Evolutionary conservation across 2,329 filamentous ascomycete genomes (phyloP), one percentile per base, ranked within the genome.

Genomic region (Diaporthe amygdali): DNA sequence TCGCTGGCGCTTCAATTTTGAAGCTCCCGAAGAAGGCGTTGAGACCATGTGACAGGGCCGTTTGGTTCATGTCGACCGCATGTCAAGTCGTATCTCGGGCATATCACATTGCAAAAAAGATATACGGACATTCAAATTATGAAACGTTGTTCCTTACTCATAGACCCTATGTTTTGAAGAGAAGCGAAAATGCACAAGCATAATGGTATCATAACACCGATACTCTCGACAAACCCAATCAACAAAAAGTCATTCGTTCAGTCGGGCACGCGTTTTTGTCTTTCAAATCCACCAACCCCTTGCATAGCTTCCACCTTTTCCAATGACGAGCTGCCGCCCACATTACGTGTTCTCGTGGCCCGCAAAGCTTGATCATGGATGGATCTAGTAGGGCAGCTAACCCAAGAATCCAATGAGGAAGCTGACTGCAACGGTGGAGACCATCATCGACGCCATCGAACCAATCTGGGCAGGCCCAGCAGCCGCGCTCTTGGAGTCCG

Each of bases 161-260:
- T 47, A 27, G 55, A 55, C 37, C 44, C 59, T 61, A 59, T 51
- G 32, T 46, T 66, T 44, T 64, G 41, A 51, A 71, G 46, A 68
- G 54, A 69, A 72, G 63, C 25, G 49, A 39, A 70, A 54, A 66
- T 72, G 59, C 70, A 69, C 64, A 70, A 41, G 70, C 67, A 70
- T 70, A 49, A 56, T 72, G 67, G 59, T 72, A 66, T 72, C 59
- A 70, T 52, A 66, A 72, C 44, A 56, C 59, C 52, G 66, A 72
- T 72, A 59, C 70, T 66, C 70, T 66, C 44, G 41, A n/a, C 55
- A 69, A 64, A 66, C 27, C 39, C 56, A 47, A 59, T 46, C 41
- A 41, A 37, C 32, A 22, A 27, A 51, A 66, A 70, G 51, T 49
- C 30, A 20, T 30, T 56, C 37, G 41, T 67, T 6, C 44, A 39